Conservation (phyloP, 1,139 yeast species). For the Diutina scorzettiae region DNA sequence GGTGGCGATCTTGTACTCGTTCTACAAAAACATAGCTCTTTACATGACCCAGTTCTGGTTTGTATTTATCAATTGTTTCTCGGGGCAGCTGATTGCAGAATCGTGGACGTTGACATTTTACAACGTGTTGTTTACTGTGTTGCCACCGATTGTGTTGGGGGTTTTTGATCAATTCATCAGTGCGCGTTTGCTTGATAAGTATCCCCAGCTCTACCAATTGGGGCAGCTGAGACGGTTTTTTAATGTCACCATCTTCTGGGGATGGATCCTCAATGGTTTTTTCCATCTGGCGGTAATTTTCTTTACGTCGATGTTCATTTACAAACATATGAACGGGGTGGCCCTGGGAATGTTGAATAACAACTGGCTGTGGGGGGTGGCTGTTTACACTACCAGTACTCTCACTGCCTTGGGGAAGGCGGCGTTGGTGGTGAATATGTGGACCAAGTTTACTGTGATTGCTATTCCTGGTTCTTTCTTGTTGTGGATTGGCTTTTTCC, state of each 20-base stretch:
- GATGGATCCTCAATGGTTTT: constrained; percentile 93
- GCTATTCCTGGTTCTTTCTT: constrained; percentile 93
- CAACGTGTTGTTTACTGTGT: constrained; percentile 88
- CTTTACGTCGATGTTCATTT: constrained; percentile 60
- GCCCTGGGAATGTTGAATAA: constrained; percentile 66
- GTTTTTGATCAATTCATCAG: constrained; percentile 94
- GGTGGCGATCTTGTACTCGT: constrained; percentile 84
- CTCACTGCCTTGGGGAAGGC: constrained; percentile 92
- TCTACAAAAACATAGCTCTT: constrained; percentile 88
- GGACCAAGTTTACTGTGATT: constrained; percentile 86
- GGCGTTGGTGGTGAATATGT: constrained; percentile 77
- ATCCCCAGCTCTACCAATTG: constrained; percentile 83
- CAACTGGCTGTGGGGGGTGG: constrained; percentile 95
- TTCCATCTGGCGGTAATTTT: constrained; percentile 84
- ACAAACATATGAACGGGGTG: constrained; percentile 54
- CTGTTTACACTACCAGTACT: constrained; percentile 77
- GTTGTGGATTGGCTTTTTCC: constrained; percentile 79
- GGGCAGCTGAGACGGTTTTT: constrained; percentile 86
- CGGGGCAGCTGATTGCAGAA: constrained; percentile 93
- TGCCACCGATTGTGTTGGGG: constrained; percentile 94
- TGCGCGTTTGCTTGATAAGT: constrained; percentile 77
- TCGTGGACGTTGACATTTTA: constrained; percentile 97
- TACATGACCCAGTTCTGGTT: constrained; percentile 99
- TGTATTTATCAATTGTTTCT: constrained; percentile 81
- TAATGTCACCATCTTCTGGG: constrained; percentile 90